Evolutionary conservation across 306 rosid genomes (phyloP).

Genomic region (Prunus fruticosa): DNA sequence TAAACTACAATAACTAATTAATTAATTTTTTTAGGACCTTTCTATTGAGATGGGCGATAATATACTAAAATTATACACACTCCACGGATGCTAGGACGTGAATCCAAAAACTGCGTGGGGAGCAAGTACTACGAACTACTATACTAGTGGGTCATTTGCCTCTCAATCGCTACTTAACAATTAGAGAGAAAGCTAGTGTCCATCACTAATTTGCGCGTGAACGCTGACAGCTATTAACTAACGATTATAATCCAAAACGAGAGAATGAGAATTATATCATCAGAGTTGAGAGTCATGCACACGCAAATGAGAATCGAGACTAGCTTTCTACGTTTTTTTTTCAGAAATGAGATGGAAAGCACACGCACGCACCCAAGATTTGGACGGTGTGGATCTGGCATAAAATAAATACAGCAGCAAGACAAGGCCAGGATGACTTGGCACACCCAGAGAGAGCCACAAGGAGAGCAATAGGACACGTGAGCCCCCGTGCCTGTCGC

Average conservation of each 20-base stretch:
- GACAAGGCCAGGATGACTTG: conserved; percentile 5
- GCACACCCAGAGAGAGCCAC: conserved; percentile 9
- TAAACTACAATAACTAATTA: too few species aligned
- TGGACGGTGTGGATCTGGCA: conserved; percentile 9
- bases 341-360: background rate
- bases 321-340: background rate
- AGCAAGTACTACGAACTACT: too few species aligned
- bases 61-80: too few species aligned
- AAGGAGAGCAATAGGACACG: conserved; percentile 28
- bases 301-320: background rate
- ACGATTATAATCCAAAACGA: too few species aligned
- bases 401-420: background rate
- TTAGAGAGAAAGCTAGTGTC: background rate
- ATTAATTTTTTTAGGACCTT: too few species aligned
- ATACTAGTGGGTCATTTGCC: too few species aligned
- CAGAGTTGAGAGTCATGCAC: background rate
- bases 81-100: accelerated
- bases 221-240: accelerated
- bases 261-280: too few species aligned
- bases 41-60: accelerated
- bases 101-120: accelerated
- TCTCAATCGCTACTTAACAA: background rate
- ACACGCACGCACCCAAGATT: background rate
- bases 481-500: conserved; percentile 36
- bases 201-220: too few species aligned